Conservation (phyloP, 1,139 yeast species). For the Nakaseomyces delphensis region DNA sequence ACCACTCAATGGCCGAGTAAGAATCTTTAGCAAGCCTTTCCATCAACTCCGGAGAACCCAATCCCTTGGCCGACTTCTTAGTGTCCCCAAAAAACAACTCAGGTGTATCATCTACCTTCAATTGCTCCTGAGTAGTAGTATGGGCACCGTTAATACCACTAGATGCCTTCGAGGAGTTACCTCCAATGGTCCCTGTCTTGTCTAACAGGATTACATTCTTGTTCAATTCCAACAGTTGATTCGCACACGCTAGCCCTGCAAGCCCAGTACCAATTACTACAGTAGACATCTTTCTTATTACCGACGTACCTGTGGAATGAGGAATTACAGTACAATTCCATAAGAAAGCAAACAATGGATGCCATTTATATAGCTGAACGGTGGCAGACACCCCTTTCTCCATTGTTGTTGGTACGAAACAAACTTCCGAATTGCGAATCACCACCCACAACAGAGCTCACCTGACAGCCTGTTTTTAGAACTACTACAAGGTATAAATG, state of each 20-base stretch:
- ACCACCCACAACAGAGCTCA: too few species aligned
- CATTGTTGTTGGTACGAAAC: too few species aligned
- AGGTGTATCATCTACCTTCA: constrained; percentile 46
- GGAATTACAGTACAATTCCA: too few species aligned
- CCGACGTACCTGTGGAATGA: too few species aligned
- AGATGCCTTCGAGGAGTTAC: constrained; percentile 74
- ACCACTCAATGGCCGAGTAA: constrained; percentile 62
- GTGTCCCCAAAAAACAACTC: constrained; percentile 60
- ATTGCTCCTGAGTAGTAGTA: constrained; percentile 49
- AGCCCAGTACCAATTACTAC: constrained; percentile 74
- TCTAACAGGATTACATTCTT: constrained; percentile 52
- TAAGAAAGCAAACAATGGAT: too few species aligned
- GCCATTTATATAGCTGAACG: too few species aligned
- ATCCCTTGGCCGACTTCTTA: constrained; percentile 51
- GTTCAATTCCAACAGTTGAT: constrained; percentile 46
- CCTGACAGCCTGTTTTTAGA: too few species aligned
- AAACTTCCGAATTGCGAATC: too few species aligned
- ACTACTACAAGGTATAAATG: too few species aligned
- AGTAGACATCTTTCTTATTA: neutral
- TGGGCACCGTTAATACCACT: constrained; percentile 75
- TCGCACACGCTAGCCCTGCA: constrained; percentile 73
- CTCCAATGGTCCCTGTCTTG: constrained; percentile 58
- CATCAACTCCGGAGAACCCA: constrained; percentile 45
- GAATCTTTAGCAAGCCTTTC: constrained; percentile 35
- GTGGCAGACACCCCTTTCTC: too few species aligned